Conservation (phyloP, 306 rosid genomes). For the Abrus precatorius region DNA sequence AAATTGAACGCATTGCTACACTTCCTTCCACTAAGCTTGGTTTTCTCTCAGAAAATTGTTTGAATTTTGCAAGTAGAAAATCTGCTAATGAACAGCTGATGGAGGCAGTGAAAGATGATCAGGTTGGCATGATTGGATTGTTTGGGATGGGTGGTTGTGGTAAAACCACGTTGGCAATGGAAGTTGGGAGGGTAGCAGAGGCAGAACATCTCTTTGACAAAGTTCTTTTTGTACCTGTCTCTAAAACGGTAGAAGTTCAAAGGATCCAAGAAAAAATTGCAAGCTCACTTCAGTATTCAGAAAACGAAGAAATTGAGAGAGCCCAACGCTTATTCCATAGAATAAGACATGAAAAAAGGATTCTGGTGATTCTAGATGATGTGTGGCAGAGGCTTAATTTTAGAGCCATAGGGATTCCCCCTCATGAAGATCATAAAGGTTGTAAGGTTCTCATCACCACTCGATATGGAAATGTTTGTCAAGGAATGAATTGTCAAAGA, state of each 20-base stretch:
- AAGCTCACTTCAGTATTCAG: background rate
- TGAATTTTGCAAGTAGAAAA: conserved; percentile 19
- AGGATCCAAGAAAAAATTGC: conserved; percentile 43
- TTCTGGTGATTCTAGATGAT: too few species aligned
- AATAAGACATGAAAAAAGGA: too few species aligned
- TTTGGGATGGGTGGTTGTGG: too few species aligned
- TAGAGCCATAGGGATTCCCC: too few species aligned
- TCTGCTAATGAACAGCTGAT: background rate
- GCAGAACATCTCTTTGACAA: conserved; percentile 12
- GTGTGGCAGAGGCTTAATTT: too few species aligned
- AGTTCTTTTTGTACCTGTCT: too few species aligned
- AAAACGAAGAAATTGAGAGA: too few species aligned
- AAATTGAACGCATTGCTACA: too few species aligned
- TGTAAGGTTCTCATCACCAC: conserved; percentile 41
- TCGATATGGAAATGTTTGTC: background rate
- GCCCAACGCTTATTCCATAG: too few species aligned
- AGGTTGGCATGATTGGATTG: conserved; percentile 20
- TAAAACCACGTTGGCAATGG: conserved; percentile 39
- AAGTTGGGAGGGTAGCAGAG: background rate
- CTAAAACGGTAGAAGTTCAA: background rate
- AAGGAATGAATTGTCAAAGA: background rate
- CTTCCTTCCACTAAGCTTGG: background rate
- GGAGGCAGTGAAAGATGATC: conserved; percentile 23
- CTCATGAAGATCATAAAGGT: background rate
- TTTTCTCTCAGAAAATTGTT: background rate